Evolutionary conservation across 306 rosid species (phyloP), one percentile per base, ranked within the genome.

Genomic region (Ormosia semicastrata): DNA sequence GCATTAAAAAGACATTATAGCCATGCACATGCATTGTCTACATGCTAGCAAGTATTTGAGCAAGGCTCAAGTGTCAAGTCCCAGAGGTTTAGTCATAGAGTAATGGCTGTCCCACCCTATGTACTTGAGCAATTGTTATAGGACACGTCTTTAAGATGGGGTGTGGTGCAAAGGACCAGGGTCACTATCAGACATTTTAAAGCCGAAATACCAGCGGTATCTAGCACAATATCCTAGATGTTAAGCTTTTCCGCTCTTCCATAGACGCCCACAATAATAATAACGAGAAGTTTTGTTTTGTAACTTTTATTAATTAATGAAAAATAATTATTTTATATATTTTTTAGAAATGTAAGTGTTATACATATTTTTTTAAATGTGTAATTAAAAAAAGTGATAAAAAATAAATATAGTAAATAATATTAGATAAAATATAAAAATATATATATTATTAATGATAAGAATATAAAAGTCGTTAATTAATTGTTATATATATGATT

Each of bases 191-290:
- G 74, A 84, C 63, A 80, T 50, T 78, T 79, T 74, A 47, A 78
- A 82, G 66, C 64, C 65, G 77, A 73, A 73, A 77, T 81, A 71
- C 47, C 71, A 74, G 24, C 83, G 78, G 78, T 66, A 87, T 92
- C 93, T 82, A 84, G 60, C 91, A 24, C 76, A 75, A 84, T 83
- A 88, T 90, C 85, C 2, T 18, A 29, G 46, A 53, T 76, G 74
- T 74, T 53, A 82, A 71, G 58, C 81, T 69, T 80, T 83, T 63
- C 37, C 85, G 85, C 92, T 88, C 80, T n/a, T n/a, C n/a, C n/a
- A n/a, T n/a, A n/a, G n/a, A 89, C 94, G 90, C 89, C 92, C 89
- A 88, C 75, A 76, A 82, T 81, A 91, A 85, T 74, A 70, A 78
- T 76, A 24, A 24, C 24, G 17, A 80, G 17, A 18, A 24, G 24